Evolutionary conservation across 2,329 filamentous ascomycete species (phyloP), one percentile per base, ranked within the genome.

Genomic region (Chalara sp.): DNA sequence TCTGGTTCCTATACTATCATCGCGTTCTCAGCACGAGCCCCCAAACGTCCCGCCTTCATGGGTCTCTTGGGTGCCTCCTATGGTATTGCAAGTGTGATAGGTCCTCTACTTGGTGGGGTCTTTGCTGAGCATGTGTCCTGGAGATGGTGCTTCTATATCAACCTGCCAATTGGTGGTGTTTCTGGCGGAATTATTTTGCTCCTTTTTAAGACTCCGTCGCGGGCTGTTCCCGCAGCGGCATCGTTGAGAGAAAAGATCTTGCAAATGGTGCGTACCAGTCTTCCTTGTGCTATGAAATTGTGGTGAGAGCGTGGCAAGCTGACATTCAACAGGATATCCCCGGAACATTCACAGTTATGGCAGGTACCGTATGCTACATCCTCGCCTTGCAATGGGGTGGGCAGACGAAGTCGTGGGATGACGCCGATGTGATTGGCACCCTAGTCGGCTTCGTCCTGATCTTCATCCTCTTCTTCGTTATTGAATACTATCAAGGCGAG

Each of bases 371-470:
- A 43, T 46, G 43, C 35, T 43, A 71, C 55, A 65, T 77, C 46
- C 66, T 76, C 4, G 74, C 72, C 13, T 63, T 77, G 1, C 72
- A 76, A 58, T 76, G 71, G 62, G 75, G 72, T 46, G 75, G 75
- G 4, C 63, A 67, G 31, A 67, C 67, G 0, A 65, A 75, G 47
- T 45, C 66, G 10, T 78, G 75, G 74, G 64, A 65, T 50, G 66
- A 63, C 0, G 65, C 67, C 30, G 50, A 60, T 11, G 68, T 76
- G 39, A 68, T 76, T 44, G 72, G 71, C 4, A 67, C 71, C 4
- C 6, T 47, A 6, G 67, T 75, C 44, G 70, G 70, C 6, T 67
- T 65, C 54, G 58, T 53, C 1, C 32, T 64, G 12, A 51, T 70
- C 28, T 37, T 68, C 4, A 51, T 62, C 7, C 56, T 59, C 21